phyloP scores from a whole-genome alignment of 495 filamentous ascomycete genomes.

The Tuber melanosporum region DNA sequence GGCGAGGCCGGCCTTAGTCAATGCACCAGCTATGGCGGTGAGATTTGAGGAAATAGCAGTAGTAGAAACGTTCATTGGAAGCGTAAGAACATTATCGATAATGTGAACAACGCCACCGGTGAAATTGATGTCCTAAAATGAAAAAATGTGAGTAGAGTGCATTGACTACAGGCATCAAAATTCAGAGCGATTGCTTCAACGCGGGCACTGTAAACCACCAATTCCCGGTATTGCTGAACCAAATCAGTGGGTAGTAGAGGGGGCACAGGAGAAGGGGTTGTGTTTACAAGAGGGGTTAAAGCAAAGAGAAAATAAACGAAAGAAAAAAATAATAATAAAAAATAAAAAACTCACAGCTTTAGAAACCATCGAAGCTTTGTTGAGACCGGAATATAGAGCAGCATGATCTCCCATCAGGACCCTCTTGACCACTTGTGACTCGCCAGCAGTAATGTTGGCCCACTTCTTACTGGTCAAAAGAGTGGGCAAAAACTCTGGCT shows the following conservation, averaged over 20 bases:
- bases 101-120: conserved; percentile 60
- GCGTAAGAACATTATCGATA: conserved; percentile 50
- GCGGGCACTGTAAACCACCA: not conserved
- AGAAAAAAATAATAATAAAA: not conserved
- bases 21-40: conserved; percentile 54
- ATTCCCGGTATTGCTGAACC: not conserved
- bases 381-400: conserved; percentile 45
- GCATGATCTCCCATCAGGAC: conserved; percentile 41
- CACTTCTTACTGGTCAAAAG: conserved; percentile 50
- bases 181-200: conserved; percentile 36
- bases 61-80: conserved; percentile 51
- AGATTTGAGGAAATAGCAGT: conserved; percentile 52
- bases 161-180: not conserved
- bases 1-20: conserved; percentile 47
- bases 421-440: conserved; percentile 45
- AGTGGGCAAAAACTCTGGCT: conserved; percentile 52
- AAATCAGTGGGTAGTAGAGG: not conserved
- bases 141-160: conserved; percentile 5
- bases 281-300: not conserved
- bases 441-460: conserved; percentile 48
- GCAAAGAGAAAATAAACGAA: not conserved
- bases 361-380: conserved; percentile 42
- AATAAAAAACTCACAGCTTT: conserved; percentile 36
- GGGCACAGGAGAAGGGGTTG: not conserved
- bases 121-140: conserved; percentile 53